phyloP scores from a whole-genome alignment of 2,329 filamentous ascomycete genomes.

The Scytalidium sp. region DNA sequence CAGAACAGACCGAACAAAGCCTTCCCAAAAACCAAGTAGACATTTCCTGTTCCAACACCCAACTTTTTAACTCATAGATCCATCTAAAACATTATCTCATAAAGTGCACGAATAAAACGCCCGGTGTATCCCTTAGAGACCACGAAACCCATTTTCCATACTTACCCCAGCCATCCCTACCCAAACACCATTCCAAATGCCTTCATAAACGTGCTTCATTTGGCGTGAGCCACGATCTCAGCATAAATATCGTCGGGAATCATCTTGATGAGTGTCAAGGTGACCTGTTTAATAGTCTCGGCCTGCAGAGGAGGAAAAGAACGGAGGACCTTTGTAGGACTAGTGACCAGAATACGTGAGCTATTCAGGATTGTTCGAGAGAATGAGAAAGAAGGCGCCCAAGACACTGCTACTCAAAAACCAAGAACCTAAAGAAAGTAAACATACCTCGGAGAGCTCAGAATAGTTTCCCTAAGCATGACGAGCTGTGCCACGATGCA shows the following conservation, averaged over 20 bases:
- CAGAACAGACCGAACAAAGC: no score
- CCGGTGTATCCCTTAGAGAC: no score
- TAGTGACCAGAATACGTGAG: constrained; percentile 35
- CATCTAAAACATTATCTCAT: no score
- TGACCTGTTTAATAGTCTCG: constrained; percentile 78
- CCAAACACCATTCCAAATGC: background rate
- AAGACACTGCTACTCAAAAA: constrained; percentile 1
- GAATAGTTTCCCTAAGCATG: constrained; percentile 78
- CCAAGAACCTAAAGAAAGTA: background rate
- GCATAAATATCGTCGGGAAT: constrained; percentile 89
- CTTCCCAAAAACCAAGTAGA: no score
- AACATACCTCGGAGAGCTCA: constrained; percentile 77
- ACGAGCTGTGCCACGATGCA: constrained; percentile 96
- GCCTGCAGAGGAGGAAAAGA: constrained; percentile 83
- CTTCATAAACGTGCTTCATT: constrained; percentile 40
- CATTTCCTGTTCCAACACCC: no score
- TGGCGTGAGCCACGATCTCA: constrained; percentile 85
- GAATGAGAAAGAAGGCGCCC: no score
- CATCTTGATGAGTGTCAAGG: constrained; percentile 82
- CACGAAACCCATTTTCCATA: no score
- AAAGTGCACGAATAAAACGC: no score
- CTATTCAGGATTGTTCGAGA: background rate
- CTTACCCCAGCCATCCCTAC: no score
- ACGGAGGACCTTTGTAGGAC: constrained; percentile 88
- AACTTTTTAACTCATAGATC: no score